A percentile compares a stretch with the other conserved stretches of the same genome.
These are phyloP conservation scores for Umbelopsis sp. DNA, from an alignment of 371 early-diverging fungal species.

Conservation along the genomic window DNA sequence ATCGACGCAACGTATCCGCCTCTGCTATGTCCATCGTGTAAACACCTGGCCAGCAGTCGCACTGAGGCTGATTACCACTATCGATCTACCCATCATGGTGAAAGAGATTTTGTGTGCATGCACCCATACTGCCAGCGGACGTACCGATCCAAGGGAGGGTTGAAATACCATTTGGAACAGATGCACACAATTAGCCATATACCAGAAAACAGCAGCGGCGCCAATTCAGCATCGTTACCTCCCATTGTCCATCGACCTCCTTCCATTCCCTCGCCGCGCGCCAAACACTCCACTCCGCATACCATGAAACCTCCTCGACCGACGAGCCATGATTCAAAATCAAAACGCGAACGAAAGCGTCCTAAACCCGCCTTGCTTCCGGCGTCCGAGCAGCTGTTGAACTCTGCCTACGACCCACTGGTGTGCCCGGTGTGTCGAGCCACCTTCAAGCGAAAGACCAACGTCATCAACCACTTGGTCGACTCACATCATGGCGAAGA, in stretches of 20 bases:
- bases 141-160: slow-evolving; percentile 30
- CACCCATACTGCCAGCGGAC: slow-evolving; percentile 25
- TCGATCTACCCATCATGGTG: slow-evolving; percentile 26
- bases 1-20: slow-evolving; percentile 37
- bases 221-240: not conserved
- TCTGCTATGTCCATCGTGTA: slow-evolving; percentile 30
- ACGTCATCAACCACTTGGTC: slow-evolving; percentile 35
- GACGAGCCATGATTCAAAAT: slow-evolving; percentile 12
- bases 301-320: not conserved
- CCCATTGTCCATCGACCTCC: not conserved
- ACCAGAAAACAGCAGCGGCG: slow-evolving; percentile 16
- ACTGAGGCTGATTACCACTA: slow-evolving; percentile 30
- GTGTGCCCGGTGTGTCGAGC: slow-evolving; percentile 33
- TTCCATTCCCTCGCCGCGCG: not conserved
- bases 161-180: slow-evolving; percentile 36
- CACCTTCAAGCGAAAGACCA: slow-evolving; percentile 34
- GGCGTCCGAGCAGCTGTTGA: slow-evolving; percentile 18
- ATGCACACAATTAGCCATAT: slow-evolving; percentile 25
- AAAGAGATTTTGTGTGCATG: slow-evolving; percentile 28
- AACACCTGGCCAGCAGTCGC: slow-evolving; percentile 17
- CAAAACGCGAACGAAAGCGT: slow-evolving; percentile 18
- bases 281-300: not conserved
- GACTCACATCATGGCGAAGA: slow-evolving; percentile 36
- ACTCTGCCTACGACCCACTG: slow-evolving; percentile 24
- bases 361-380: not conserved